A percentile compares a stretch with the other conserved stretches of the same genome.
phyloP scores from a whole-genome alignment of 2,329 filamentous ascomycete genomes.

The Magnaporthiopsis incrustans region DNA sequence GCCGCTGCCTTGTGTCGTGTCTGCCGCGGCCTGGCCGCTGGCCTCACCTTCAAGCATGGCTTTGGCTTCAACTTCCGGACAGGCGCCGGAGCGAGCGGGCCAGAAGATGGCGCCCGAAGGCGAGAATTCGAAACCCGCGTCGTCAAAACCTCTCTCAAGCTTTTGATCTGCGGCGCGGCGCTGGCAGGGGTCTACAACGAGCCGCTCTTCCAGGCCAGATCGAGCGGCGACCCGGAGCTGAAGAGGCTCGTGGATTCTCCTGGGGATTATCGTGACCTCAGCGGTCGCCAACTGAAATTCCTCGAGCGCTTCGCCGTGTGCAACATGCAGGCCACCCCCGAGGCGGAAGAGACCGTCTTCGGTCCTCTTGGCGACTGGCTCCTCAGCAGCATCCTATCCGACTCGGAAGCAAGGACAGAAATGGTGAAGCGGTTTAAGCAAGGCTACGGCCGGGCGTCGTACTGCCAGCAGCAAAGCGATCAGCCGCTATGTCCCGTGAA shows the following conservation, averaged over 20 bases:
- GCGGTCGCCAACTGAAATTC: not conserved
- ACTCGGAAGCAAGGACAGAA: not conserved
- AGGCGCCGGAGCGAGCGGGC: no score
- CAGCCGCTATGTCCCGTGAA: not conserved
- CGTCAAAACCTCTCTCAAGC: no score
- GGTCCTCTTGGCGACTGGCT: not conserved
- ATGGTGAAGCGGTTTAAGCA: not conserved
- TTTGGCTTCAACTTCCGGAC: no score
- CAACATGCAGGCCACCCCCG: not conserved
- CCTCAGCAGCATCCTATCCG: not conserved
- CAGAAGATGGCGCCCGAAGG: no score
- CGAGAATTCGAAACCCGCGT: no score
- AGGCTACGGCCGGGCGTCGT: not conserved
- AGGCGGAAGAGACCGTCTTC: not conserved
- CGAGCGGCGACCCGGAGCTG: not conserved
- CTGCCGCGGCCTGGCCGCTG: no score
- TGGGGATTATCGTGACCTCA: no score
- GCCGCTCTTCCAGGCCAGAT: not conserved
- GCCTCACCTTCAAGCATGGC: no score
- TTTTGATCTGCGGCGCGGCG: not conserved
- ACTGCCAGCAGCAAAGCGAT: not conserved
- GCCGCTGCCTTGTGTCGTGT: no score
- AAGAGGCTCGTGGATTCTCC: no score
- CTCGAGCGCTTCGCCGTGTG: not conserved
- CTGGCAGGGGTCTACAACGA: not conserved